These are phyloP conservation scores for Magnaporthales sp. DNA, from an alignment of 2,329 filamentous ascomycete species.

Conservation along the genomic window DNA sequence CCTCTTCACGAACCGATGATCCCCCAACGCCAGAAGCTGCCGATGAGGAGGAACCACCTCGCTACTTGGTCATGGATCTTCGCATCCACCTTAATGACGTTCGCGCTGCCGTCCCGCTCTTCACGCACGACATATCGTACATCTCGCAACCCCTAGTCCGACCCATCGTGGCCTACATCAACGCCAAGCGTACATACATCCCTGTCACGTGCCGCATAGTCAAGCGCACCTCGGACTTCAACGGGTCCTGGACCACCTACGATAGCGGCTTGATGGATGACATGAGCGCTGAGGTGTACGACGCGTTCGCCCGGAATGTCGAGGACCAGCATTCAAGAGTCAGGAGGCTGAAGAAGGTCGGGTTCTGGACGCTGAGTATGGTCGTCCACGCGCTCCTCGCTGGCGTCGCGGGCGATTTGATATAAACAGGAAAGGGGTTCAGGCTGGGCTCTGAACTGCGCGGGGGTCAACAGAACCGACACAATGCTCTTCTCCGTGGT, in stretches of 20 bases:
- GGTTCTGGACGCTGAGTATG: slow-evolving; percentile 89
- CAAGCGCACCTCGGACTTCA: slow-evolving; percentile 81
- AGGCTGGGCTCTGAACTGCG: background rate
- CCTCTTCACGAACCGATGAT: background rate
- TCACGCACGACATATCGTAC: slow-evolving; percentile 86
- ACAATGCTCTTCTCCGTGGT: background rate
- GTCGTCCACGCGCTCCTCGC: slow-evolving; percentile 91
- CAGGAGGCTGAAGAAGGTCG: slow-evolving; percentile 81
- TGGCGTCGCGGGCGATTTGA: slow-evolving; percentile 79
- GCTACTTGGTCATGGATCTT: slow-evolving; percentile 88
- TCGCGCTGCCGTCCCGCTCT: slow-evolving; percentile 83
- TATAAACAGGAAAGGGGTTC: slow-evolving; percentile 18
- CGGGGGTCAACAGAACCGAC: background rate
- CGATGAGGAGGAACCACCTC: slow-evolving; percentile 48
- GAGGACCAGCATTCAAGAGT: slow-evolving; percentile 81
- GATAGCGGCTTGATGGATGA: slow-evolving; percentile 94
- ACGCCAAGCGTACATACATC: slow-evolving; percentile 89
- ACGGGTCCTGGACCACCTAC: slow-evolving; percentile 90
- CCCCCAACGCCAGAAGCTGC: slow-evolving; percentile 9
- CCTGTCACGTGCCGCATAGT: slow-evolving; percentile 92
- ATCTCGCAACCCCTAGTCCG: slow-evolving; percentile 92
- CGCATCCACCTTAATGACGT: slow-evolving; percentile 94
- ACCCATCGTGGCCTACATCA: slow-evolving; percentile 97
- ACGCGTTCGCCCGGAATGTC: slow-evolving; percentile 87
- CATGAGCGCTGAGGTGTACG: slow-evolving; percentile 84